Base-by-base conservation (phyloP, 495 filamentous ascomycete species). In the Tuber brumale region DNA sequence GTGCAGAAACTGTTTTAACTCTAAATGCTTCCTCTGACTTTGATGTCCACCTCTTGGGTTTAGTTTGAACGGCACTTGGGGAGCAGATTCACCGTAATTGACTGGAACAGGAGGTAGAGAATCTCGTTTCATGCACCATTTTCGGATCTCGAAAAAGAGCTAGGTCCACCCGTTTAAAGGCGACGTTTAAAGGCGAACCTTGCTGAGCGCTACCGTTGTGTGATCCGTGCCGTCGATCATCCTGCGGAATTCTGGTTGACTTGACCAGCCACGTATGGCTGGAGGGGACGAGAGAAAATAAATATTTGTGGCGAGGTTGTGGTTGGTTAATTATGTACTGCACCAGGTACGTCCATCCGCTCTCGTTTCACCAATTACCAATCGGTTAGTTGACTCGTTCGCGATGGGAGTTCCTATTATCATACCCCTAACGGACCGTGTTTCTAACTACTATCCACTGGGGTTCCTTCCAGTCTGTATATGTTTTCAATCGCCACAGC, bases 1-100 rank as follows among this genome's bases (percentile, higher is more conserved):
- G 57, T 66, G 57, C 27, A n/a, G 57, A 66, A 66, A 66, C 57
- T 31, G 57, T 66, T 66, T 66, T 66, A 31, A 18, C 57, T n/a
- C 57, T 66, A 66, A 66, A 66, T 66, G 14, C 51, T 61, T 61
- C 27, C n/a, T 61, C 51, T 61, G n/a, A n/a, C 9, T 61, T 10
- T 27, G 27, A 23, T 14, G 10, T 66, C n/a, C 18, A 31, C 57
- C 57, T 66, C 27, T 14, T 0, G n/a, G 27, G 27, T 18, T 66
- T 66, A 7, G 57, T 57, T 57, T 57, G 57, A 18, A 6, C n/a
- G 57, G 3, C 14, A 66, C 0, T 66, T 31, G 3, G 57, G n/a
- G 14, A 66, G 57, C 18, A 31, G 57, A 31, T 14, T 66, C 27
- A 31, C n/a, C n/a, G 57, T 31, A 66, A 31, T 66, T 66, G 57